Evolutionary conservation across 768 basidiomycete genomes (phyloP).

Genomic region (Tricholomella constricta): DNA sequence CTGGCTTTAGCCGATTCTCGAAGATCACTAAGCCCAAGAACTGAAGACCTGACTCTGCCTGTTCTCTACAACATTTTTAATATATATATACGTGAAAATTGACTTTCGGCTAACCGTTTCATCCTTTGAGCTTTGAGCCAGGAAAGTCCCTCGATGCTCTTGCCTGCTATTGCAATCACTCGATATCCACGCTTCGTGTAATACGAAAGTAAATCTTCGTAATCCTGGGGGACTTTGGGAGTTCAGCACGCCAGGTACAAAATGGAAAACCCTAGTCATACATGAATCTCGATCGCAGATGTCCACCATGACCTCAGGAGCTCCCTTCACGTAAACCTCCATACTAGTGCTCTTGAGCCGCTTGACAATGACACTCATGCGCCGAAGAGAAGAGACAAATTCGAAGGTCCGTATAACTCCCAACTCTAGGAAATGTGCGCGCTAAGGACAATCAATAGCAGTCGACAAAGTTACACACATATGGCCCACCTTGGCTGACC

Average conservation of each 20-base stretch:
- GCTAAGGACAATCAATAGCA: slow-evolving; percentile 46
- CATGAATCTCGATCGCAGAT: slow-evolving; percentile 93
- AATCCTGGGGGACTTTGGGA: slow-evolving; percentile 85
- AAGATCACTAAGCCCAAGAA: slow-evolving; percentile 97
- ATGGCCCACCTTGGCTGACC: slow-evolving; percentile 67
- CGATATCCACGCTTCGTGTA: slow-evolving; percentile 97
- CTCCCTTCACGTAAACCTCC: slow-evolving; percentile 99
- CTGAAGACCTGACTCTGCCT: slow-evolving; percentile 86
- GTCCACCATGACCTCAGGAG: slow-evolving; percentile 95
- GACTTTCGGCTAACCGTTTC: slow-evolving; percentile 65
- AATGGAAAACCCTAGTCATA: slow-evolving; percentile 42
- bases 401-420: slow-evolving; percentile 97
- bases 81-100: background rate
- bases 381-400: slow-evolving; percentile 87
- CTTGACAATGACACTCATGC: slow-evolving; percentile 99
- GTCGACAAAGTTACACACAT: background rate
- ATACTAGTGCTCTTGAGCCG: slow-evolving; percentile 90
- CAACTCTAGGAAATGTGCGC: slow-evolving; percentile 94
- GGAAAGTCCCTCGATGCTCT: slow-evolving; percentile 88
- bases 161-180: slow-evolving; percentile 97
- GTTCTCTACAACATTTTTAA: slow-evolving; percentile 61
- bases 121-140: slow-evolving; percentile 98
- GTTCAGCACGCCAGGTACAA: slow-evolving; percentile 5
- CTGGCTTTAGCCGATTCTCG: slow-evolving; percentile 95
- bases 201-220: slow-evolving; percentile 93